A percentile compares a stretch with the other conserved stretches of the same genome.
Evolutionary conservation across 164 flowering plant genomes (phyloP).

Genomic region (Chimonanthus praecox): DNA sequence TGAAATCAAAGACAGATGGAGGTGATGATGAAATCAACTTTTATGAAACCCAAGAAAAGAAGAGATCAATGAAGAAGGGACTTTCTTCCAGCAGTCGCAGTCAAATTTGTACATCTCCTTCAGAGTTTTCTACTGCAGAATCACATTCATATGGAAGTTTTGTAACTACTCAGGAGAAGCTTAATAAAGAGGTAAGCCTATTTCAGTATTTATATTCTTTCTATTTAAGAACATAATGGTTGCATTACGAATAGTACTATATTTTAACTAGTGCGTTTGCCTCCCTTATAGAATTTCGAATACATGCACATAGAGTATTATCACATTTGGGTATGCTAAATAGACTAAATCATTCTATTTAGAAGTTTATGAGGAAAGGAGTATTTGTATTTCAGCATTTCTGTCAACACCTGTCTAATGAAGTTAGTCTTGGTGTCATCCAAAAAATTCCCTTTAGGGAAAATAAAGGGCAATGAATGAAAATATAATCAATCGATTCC

Average conservation of each 20-base stretch:
- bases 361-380: neutral
- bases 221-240: neutral
- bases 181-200: conserved; percentile 24
- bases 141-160: conserved; percentile 30
- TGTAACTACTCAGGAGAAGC: conserved; percentile 20
- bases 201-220: neutral
- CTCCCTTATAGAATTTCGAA: neutral
- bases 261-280: neutral
- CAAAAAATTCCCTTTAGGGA: no score
- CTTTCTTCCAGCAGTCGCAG: neutral
- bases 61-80: neutral
- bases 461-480: no score
- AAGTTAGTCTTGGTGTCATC: no score
- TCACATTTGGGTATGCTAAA: neutral
- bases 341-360: neutral
- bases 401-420: no score
- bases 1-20: neutral
- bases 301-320: neutral
- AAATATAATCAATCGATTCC: no score
- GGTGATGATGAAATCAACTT: neutral
- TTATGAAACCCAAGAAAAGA: neutral
- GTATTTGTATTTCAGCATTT: no score
- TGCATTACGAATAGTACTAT: neutral
- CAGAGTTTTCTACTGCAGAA: conserved; percentile 21
- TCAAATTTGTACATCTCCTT: neutral